phyloP scores from a whole-genome alignment of 768 basidiomycete genomes.

The Podaxis sp. region DNA sequence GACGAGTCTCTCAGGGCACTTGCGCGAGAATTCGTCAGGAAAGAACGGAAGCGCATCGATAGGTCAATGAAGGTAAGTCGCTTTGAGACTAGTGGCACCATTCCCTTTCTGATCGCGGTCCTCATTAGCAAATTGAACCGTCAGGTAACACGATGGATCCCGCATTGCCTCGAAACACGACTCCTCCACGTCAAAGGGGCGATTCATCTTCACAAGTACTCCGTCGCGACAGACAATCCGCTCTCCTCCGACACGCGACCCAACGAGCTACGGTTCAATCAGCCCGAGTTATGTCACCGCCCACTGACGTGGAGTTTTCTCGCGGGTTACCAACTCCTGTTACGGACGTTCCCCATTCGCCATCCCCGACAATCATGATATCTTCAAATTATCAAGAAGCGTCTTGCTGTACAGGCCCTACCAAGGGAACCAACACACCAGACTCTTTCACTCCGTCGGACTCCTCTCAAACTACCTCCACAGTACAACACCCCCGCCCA shows the following conservation, averaged over 20 bases:
- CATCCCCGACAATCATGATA: neutral
- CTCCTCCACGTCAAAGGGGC: neutral
- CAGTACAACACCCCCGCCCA: neutral
- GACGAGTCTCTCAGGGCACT: neutral
- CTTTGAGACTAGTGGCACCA: neutral
- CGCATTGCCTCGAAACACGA: neutral
- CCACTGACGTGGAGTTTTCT: neutral
- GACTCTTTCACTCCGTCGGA: neutral
- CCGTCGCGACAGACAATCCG: neutral
- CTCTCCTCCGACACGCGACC: neutral
- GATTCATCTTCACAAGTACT: neutral
- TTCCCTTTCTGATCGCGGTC: neutral
- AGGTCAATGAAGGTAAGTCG: neutral
- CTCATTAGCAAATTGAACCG: neutral
- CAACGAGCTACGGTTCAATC: neutral
- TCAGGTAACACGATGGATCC: neutral
- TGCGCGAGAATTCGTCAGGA: neutral
- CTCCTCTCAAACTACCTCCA: neutral
- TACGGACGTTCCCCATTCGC: neutral
- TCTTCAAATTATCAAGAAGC: neutral
- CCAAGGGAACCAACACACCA: neutral
- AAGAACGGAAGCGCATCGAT: neutral
- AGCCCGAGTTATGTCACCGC: neutral
- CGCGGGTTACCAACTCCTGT: neutral
- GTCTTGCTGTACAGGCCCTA: neutral